Conservation (phyloP, 2,329 filamentous ascomycete species). For the Phaeosphaeria sp. region DNA sequence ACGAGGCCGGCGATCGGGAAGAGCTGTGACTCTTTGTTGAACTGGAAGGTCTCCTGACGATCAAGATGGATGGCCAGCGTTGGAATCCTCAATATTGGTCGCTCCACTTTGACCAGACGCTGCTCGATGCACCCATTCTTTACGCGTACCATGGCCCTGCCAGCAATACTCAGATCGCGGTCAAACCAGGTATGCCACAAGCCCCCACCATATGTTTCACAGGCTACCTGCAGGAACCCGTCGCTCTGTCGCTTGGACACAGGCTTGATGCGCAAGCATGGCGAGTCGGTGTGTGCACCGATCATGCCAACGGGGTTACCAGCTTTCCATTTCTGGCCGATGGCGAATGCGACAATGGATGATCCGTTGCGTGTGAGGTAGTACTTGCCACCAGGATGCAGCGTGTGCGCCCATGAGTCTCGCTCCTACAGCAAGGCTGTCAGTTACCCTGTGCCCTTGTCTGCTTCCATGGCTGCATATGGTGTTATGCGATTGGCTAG, state of each 20-base stretch:
- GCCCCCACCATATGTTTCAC: conserved; percentile 95
- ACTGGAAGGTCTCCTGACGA: conserved; percentile 82
- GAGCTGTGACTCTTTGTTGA: conserved; percentile 96
- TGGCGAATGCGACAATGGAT: conserved; percentile 89
- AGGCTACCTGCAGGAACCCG: conserved; percentile 91
- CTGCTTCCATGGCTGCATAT: background rate
- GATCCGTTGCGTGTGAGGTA: conserved; percentile 93
- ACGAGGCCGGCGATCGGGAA: conserved; percentile 92
- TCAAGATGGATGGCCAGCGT: conserved; percentile 94
- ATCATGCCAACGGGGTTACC: conserved; percentile 92
- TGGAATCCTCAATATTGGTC: conserved; percentile 88
- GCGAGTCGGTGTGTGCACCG: conserved; percentile 95
- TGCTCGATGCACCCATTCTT: conserved; percentile 76
- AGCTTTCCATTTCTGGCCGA: conserved; percentile 88
- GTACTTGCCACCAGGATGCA: conserved; percentile 91
- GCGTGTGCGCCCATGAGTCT: conserved; percentile 81
- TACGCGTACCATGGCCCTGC: conserved; percentile 81
- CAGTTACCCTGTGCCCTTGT: background rate
- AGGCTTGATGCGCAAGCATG: conserved; percentile 89
- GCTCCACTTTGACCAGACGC: conserved; percentile 87
- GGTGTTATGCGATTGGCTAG: too few relatives aligned
- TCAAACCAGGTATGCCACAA: conserved; percentile 99
- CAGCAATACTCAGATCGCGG: conserved; percentile 88
- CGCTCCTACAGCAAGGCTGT: conserved; percentile 65
- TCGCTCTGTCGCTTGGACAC: conserved; percentile 86